Evolutionary conservation across 352 stramenopile species (phyloP), one percentile per base, ranked within the genome.

Genomic region (Pythium grandisporangium): DNA sequence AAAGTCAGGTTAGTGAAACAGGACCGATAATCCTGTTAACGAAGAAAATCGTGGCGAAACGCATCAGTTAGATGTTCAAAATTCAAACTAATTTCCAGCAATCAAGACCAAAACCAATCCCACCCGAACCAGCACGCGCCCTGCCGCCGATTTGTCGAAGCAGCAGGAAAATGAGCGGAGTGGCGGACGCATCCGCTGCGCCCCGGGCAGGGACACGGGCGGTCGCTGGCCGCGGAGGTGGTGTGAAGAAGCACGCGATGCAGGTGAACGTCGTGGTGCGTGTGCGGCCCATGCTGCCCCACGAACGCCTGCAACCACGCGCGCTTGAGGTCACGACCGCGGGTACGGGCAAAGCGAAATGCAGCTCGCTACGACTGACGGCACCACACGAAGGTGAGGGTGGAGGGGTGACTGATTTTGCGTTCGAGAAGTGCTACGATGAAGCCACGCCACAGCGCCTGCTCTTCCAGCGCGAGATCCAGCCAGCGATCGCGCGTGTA

Each of bases 371-470:
- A 12, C 36, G 30, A 17, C 45, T 51, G 39, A 24, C 14, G n/a
- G 34, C 36, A 11, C 22, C 32, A 4, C 25, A 42, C 23, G 34
- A 43, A 21, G 45, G 22, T 13, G 42, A 34, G 19, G 33, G 37
- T 8, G 25, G 45, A 10, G 48, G 27, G 8, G 10, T 36, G 2
- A 17, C 26, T 17, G 42, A 50, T 13, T 72, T 70, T 36, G 38
- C 43, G 6, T 67, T 71, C 21, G 58, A 71, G 1, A 67, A 65
- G 23, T 72, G 64, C 58, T 75, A 75, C 45, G 64, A 67, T 20
- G 50, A 50, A 12, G 41, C 37, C 7, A 60, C 64, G 2, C 44
- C 61, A 11, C 64, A 75, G 51, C 58, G 42, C 6, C 29, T 65
- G 7, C 24, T 75, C 1, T 72, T 72, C 42, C 46, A 67, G 32